A percentile compares a stretch with the other conserved stretches of the same genome.
These are phyloP conservation scores for Tieghemostelium lacteum DNA, from an alignment of 78 protist species.

Conservation along the genomic window DNA sequence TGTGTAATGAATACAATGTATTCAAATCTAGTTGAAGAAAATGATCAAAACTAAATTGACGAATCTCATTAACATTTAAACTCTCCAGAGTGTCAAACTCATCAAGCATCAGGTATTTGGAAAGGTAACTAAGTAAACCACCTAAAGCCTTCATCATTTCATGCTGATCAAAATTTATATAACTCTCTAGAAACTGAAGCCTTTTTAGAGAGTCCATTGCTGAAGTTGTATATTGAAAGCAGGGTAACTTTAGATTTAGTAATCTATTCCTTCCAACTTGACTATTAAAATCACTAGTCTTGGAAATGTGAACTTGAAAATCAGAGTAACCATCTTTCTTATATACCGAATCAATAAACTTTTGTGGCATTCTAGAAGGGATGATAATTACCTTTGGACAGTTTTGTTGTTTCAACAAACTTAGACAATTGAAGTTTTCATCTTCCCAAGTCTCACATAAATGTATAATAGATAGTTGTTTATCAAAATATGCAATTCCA, in stretches of 20 bases:
- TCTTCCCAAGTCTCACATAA: slow-evolving; percentile 62
- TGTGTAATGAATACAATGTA: neutral
- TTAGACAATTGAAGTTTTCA: slow-evolving; percentile 37
- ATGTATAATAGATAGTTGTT: slow-evolving; percentile 10
- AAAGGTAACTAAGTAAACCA: slow-evolving; percentile 39
- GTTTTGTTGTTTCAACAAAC: slow-evolving; percentile 20
- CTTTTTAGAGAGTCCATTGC: neutral
- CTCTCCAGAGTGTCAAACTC: slow-evolving; percentile 62
- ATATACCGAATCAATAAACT: neutral
- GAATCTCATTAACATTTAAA: slow-evolving; percentile 34
- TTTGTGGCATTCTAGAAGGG: slow-evolving; percentile 70
- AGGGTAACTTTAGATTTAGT: slow-evolving; percentile 39
- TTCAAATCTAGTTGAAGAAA: neutral
- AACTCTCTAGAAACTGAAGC: slow-evolving; percentile 1
- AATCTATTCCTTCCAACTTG: slow-evolving; percentile 34
- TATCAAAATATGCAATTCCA: slow-evolving; percentile 54
- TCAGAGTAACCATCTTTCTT: neutral
- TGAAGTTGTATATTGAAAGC: neutral
- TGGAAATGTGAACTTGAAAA: neutral
- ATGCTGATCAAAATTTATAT: slow-evolving; percentile 12
- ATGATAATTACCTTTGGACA: slow-evolving; percentile 33
- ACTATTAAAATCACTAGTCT: slow-evolving; percentile 16
- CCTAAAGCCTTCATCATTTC: slow-evolving; percentile 74
- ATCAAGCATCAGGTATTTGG: slow-evolving; percentile 39
- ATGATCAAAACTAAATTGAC: slow-evolving; percentile 1